Base-by-base conservation (phyloP, 2,329 filamentous ascomycete species). In the Ambrosiella cleistominuta region DNA sequence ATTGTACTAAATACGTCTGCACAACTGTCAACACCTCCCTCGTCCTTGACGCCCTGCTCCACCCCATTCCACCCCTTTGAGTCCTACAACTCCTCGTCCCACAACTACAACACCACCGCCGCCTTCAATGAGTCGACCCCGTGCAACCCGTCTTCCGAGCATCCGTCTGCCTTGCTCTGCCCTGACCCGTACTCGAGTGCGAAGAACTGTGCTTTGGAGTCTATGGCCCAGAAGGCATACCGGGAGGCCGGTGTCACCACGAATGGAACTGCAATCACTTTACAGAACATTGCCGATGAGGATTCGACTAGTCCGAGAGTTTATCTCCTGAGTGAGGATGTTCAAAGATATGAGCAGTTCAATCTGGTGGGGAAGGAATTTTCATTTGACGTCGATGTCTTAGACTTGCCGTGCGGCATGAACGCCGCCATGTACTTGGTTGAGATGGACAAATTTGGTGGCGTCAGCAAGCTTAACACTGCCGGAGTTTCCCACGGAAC, bases 321-420 rank as follows among this genome's bases (percentile, higher is more conserved):
- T 50, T 85, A 82, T 65, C 71, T 84, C 58, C 73, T 84, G 70
- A 72, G 74, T 61, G 70, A 72, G 56, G 72, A 75, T 47, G 45
- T 9, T 9, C 70, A 69, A 60, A 74, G 73, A 60, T 85, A 85
- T 66, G 69, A 82, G 68, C 74, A 77, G 64, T 78, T 84, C 69
- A 73, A 78, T 58, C 71, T 83, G 56, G 70, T 77, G 60, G 77
- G 77, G 68, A 73, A 79, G 64, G 82, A 85, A 67, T 78, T 85
- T 65, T 77, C 78, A 40, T 83, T 85, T 59, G 80, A 83, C 58
- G 80, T 84, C 13, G 81, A 85, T 65, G 74, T 83, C 37, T 82
- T 79, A 36, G 75, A 75, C 58, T 71, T 84, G 35, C 75, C 64
- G 39, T 86, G 83, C 64, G 82, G 83, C 57, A 68, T 85, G 61